A percentile compares a stretch with the other conserved stretches of the same genome.
Conservation (phyloP, 1,139 yeast genomes). For the Pichia sp. region DNA sequence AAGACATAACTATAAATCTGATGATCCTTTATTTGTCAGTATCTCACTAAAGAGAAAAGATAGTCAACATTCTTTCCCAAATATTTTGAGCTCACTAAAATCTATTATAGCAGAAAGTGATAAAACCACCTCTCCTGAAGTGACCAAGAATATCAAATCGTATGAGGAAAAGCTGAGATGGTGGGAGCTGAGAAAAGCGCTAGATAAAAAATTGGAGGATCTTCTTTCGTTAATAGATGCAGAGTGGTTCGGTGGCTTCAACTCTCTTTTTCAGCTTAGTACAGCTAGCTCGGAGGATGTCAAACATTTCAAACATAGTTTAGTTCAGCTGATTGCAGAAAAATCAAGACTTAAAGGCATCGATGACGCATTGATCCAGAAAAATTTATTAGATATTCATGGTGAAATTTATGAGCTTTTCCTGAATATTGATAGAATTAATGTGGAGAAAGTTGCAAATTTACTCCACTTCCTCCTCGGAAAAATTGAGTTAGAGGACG, state of each 20-base stretch:
- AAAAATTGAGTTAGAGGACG: conserved; percentile 31
- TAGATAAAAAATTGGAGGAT: conserved; percentile 54
- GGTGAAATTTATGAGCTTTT: conserved; percentile 42
- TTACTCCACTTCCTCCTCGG: conserved; percentile 60
- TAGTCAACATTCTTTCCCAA: conserved; percentile 41
- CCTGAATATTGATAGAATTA: conserved; percentile 41
- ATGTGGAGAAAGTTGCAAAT: conserved; percentile 51
- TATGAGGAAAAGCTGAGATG: conserved; percentile 63
- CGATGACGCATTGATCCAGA: neutral
- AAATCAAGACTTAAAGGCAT: neutral
- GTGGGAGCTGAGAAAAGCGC: conserved; percentile 68
- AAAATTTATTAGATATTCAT: conserved; percentile 25
- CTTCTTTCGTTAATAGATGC: conserved; percentile 59
- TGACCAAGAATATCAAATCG: conserved; percentile 49
- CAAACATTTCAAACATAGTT: conserved; percentile 36
- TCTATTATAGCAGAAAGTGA: conserved; percentile 59
- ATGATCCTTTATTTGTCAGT: conserved; percentile 39
- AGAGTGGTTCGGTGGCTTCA: conserved; percentile 80
- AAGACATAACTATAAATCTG: conserved; percentile 4
- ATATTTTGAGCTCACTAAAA: conserved; percentile 43
- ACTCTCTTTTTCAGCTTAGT: conserved; percentile 49
- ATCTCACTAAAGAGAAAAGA: conserved; percentile 55
- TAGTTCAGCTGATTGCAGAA: conserved; percentile 26
- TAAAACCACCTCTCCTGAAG: conserved; percentile 49
- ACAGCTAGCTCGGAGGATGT: conserved; percentile 32